Evolutionary conservation across 371 early-diverging fungal species (phyloP), one percentile per base, ranked within the genome.

Genomic region (Capillidium rhysosporum): DNA sequence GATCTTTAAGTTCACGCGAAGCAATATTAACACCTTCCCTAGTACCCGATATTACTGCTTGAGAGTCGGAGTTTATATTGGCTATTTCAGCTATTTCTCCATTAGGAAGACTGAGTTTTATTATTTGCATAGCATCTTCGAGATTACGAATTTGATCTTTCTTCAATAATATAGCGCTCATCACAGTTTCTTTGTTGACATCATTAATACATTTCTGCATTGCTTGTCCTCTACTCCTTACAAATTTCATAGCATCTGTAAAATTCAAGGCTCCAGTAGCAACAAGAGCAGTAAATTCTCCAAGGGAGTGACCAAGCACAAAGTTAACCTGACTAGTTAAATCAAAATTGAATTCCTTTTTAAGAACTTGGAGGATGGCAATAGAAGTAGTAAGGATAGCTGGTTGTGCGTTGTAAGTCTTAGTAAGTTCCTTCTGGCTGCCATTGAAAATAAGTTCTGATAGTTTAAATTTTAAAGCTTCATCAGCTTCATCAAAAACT

Each of bases 351-450:
- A 73, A 77, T 30, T 86, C 91, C 0, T 51, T 39, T 68, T 68
- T 69, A 28, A 95, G 67, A 1, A 90, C 91, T 10, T 82, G 72
- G 16, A 89, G 62, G 57, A 84, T 73, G 0, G 96, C 94, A 51
- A 91, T 75, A 0, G 92, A 92, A 0, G 86, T 89, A 1, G 84
- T 80, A 40, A 93, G 66, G 54, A 95, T 95, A 7, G 96, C 93
- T 0, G 96, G 94, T 65, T 95, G 96, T 9, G 96, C 94, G 59
- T 92, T 88, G 53, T 80, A 77, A 16, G 96, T 93, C 57, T 72
- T 59, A 24, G 75, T 92, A 24, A 95, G 69, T 31, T 72, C 70
- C 2, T 28, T 21, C 30, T 34, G 23, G 38, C 56, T 76, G 12
- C 94, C 94, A 38, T 84, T 74, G 62, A 95, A 92, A 69, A 92